These are phyloP conservation scores for Dictyostelium firmibasis DNA, from an alignment of 78 protist genomes.

Conservation along the genomic window DNA sequence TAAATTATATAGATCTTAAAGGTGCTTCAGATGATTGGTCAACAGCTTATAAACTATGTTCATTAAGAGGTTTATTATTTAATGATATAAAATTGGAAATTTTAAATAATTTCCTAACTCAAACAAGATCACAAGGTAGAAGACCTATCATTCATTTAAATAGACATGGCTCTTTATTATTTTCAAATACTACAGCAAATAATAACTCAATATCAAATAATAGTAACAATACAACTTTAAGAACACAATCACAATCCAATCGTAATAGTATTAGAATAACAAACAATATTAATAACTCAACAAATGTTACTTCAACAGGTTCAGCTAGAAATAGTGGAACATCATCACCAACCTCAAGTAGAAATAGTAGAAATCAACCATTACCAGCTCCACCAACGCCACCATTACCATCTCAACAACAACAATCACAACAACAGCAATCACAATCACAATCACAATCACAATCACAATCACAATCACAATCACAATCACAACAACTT, in stretches of 20 bases:
- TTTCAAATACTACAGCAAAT: not conserved
- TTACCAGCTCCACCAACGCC: not conserved
- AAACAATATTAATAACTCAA: not conserved
- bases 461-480: not conserved
- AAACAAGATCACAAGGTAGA: slow-evolving; percentile 10
- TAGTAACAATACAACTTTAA: not conserved
- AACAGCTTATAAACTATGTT: slow-evolving; percentile 44
- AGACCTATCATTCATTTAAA: slow-evolving; percentile 47
- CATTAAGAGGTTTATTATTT: slow-evolving; percentile 60
- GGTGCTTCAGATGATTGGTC: slow-evolving; percentile 78
- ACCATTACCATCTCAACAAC: not conserved
- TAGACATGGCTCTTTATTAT: slow-evolving; percentile 23
- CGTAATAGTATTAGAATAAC: not conserved
- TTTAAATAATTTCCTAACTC: not conserved
- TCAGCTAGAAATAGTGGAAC: not conserved
- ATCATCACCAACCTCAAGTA: not conserved
- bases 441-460: slow-evolving; percentile 15
- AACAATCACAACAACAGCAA: not conserved
- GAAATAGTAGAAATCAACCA: not conserved
- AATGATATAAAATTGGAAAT: slow-evolving; percentile 58
- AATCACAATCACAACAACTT: not conserved
- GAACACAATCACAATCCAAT: not conserved
- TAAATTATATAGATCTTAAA: slow-evolving; percentile 34
- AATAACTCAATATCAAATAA: not conserved
- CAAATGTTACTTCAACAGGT: not conserved